Evolutionary conservation across 768 basidiomycete species (phyloP).

Genomic region (Cystobasidium tubakii): DNA sequence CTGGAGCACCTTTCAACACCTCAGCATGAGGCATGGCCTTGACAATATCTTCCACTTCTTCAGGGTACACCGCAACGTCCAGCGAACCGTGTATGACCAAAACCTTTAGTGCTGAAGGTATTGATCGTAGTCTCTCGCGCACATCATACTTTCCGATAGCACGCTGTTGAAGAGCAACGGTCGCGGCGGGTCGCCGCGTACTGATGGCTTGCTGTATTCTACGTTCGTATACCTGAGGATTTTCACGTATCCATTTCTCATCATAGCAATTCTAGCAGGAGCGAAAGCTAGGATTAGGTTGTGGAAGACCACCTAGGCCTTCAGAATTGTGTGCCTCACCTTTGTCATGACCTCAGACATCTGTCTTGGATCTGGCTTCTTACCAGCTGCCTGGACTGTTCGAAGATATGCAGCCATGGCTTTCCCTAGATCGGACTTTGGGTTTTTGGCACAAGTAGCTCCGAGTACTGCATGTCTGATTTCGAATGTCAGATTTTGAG

Average conservation of each 20-base stretch:
- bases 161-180: conserved; percentile 18
- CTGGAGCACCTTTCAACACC: background rate
- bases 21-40: conserved; percentile 12
- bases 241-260: conserved; percentile 6
- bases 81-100: conserved; percentile 7
- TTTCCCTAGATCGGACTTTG: conserved; percentile 23
- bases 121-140: background rate
- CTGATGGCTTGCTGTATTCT: conserved; percentile 5
- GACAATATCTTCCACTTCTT: background rate
- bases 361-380: background rate
- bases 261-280: conserved; percentile 17
- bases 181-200: conserved; percentile 3
- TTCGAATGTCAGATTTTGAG: conserved; percentile 4
- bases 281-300: background rate
- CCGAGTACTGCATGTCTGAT: conserved; percentile 23
- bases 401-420: background rate
- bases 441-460: conserved; percentile 17
- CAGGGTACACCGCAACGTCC: conserved; percentile 18
- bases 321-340: background rate
- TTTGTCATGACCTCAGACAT: conserved; percentile 19
- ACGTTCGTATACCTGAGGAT: conserved; percentile 24
- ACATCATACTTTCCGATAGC: conserved; percentile 26
- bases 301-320: background rate
- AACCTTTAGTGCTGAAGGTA: background rate
- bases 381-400: background rate